Evolutionary conservation across 1,284 basidiomycete genomes (phyloP).

Genomic region (Papiliotrema flavescens): DNA sequence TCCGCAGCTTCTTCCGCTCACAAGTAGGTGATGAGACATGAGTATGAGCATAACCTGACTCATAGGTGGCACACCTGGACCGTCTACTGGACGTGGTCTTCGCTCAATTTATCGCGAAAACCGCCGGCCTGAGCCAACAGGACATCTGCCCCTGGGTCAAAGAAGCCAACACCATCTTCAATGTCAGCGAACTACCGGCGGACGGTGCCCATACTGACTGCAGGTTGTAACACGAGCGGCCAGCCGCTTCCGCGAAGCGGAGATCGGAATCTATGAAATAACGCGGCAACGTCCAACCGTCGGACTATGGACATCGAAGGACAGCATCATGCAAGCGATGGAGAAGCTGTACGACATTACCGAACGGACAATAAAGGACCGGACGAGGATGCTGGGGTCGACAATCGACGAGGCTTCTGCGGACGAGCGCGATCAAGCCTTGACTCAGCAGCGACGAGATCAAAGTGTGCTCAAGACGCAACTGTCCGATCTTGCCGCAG

Average conservation of each 20-base stretch:
- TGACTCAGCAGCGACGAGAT: constrained; percentile 23
- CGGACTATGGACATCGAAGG: constrained; percentile 79
- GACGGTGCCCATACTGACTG: not conserved
- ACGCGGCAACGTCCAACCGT: constrained; percentile 55
- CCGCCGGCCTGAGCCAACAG: constrained; percentile 10
- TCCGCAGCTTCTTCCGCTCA: constrained; percentile 79
- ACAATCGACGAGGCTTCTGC: constrained; percentile 44
- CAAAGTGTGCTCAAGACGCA: constrained; percentile 54
- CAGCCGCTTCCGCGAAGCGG: constrained; percentile 67
- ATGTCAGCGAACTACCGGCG: constrained; percentile 54
- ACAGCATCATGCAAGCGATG: constrained; percentile 64
- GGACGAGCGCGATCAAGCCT: constrained; percentile 8
- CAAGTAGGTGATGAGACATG: constrained; percentile 50
- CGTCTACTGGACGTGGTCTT: constrained; percentile 42
- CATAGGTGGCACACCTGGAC: constrained; percentile 36
- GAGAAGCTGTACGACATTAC: constrained; percentile 71
- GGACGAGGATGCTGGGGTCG: constrained; percentile 52
- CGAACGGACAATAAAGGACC: constrained; percentile 52
- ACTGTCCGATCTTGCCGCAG: constrained; percentile 66
- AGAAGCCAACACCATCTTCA: constrained; percentile 68
- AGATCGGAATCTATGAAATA: constrained; percentile 71
- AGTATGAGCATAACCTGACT: not conserved
- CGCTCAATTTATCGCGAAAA: constrained; percentile 23
- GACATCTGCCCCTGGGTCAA: constrained; percentile 54
- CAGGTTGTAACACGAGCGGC: constrained; percentile 71